These are phyloP conservation scores for Lichenothelia convexa DNA, from an alignment of 495 filamentous ascomycete genomes.

Conservation along the genomic window DNA sequence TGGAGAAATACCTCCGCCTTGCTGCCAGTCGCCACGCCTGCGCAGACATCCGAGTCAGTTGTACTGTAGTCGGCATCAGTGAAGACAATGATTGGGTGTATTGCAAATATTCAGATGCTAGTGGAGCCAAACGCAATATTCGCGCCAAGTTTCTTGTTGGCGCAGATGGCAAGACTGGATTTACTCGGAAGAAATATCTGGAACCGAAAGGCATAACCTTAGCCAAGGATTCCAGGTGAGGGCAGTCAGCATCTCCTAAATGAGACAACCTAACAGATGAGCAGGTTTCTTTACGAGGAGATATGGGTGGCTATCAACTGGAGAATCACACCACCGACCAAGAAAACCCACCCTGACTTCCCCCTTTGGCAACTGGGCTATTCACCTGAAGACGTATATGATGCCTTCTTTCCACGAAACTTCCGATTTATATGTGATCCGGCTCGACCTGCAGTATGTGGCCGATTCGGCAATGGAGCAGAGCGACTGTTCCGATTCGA, in stretches of 20 bases:
- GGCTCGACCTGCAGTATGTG: conserved; percentile 26
- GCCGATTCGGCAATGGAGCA: conserved; percentile 26
- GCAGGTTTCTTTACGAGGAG: conserved; percentile 30
- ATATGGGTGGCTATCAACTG: conserved; percentile 36
- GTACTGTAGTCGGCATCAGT: conserved; percentile 16
- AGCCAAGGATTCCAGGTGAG: conserved; percentile 10
- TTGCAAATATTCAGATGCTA: conserved; percentile 19
- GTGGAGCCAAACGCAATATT: conserved; percentile 20
- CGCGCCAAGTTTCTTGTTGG: conserved; percentile 1
- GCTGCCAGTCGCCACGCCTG: neutral
- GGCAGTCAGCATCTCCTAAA: no score
- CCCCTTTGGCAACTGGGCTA: conserved; percentile 31
- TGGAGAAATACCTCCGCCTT: conserved; percentile 13
- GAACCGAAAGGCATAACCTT: conserved; percentile 19
- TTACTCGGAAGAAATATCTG: conserved; percentile 3
- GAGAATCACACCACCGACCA: conserved; percentile 26
- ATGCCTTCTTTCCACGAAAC: conserved; percentile 30
- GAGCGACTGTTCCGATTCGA: no score
- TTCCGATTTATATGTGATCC: conserved; percentile 32
- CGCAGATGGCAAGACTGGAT: conserved; percentile 5
- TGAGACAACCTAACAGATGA: no score
- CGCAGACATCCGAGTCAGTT: conserved; percentile 19
- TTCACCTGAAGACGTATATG: conserved; percentile 29
- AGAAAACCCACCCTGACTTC: conserved; percentile 30
- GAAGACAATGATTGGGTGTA: conserved; percentile 19